A percentile compares a stretch with the other conserved stretches of the same genome.
These are phyloP conservation scores for Bolboschoenoplectus hybrid DNA, from an alignment of 202 grass and related monocot genomes.

Conservation along the genomic window DNA sequence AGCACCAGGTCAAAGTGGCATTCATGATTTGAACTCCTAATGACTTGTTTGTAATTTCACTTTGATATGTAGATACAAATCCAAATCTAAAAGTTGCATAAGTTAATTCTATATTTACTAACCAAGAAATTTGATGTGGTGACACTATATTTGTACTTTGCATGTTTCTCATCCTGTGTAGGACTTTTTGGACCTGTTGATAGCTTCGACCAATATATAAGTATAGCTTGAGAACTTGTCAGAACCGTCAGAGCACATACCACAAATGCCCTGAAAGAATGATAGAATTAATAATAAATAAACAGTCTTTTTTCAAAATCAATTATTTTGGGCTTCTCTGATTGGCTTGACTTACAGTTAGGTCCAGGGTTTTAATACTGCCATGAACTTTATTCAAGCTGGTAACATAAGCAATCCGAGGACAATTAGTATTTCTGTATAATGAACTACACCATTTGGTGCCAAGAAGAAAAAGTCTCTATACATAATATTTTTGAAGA, in stretches of 20 bases:
- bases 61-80: slow-evolving; percentile 19
- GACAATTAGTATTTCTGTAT: not conserved
- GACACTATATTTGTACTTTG: slow-evolving; percentile 94
- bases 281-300: slow-evolving; percentile 10
- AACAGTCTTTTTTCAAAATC: not conserved
- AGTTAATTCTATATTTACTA: slow-evolving; percentile 44
- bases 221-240: slow-evolving; percentile 96
- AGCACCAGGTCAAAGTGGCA: not conserved
- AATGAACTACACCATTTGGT: not conserved
- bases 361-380: not conserved
- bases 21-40: slow-evolving; percentile 1
- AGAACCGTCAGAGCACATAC: slow-evolving; percentile 78
- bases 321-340: not conserved
- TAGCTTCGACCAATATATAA: slow-evolving; percentile 78
- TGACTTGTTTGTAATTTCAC: slow-evolving; percentile 13
- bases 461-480: not conserved
- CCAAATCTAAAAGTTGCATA: not conserved
- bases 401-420: slow-evolving; percentile 8
- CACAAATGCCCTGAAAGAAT: slow-evolving; percentile 60
- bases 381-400: not conserved
- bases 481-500: not conserved
- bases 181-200: not conserved
- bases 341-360: slow-evolving; percentile 5
- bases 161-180: slow-evolving; percentile 58
- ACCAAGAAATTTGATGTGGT: slow-evolving; percentile 94